Percentiles rank a stretch among this genome's conserved stretches.
phyloP scores from a whole-genome alignment of 164 flowering plant genomes.

The Santalum album region DNA sequence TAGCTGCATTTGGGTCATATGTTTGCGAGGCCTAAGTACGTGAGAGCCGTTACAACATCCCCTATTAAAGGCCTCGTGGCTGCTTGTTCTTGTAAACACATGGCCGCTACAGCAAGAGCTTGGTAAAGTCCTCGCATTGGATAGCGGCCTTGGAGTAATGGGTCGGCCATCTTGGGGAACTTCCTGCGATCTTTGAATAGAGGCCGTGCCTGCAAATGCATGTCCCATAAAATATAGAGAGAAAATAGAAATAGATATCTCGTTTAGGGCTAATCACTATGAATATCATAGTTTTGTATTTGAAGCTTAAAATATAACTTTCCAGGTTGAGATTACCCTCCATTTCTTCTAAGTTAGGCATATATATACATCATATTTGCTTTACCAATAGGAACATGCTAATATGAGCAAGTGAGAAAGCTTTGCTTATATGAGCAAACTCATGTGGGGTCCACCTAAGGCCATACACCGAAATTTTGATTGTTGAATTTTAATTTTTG shows the following conservation, averaged over 20 bases:
- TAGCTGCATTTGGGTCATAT: slow-evolving; percentile 57
- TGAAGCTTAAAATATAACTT: no score
- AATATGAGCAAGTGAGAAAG: no score
- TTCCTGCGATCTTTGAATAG: slow-evolving; percentile 85
- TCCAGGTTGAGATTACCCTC: no score
- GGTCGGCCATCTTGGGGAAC: slow-evolving; percentile 91
- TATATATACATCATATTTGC: no score
- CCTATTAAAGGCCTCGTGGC: slow-evolving; percentile 89
- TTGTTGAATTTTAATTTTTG: no score
- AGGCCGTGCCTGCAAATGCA: slow-evolving; percentile 69
- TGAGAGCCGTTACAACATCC: slow-evolving; percentile 87
- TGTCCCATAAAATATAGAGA: slow-evolving; percentile 1
- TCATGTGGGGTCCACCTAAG: no score
- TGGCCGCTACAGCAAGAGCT: slow-evolving; percentile 87
- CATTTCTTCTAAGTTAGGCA: no score
- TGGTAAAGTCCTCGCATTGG: slow-evolving; percentile 89
- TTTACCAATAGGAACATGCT: no score
- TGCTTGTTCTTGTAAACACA: slow-evolving; percentile 97
- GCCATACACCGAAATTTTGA: no score
- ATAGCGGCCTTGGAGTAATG: slow-evolving; percentile 69
- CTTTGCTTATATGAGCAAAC: no score
- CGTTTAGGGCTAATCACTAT: neutral
- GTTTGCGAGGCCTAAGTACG: slow-evolving; percentile 87
- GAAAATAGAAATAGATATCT: neutral
- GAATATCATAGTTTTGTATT: no score